Percentiles rank a stretch among this genome's conserved stretches.
Conservation (phyloP, 805 yeast genomes). For the Metschnikowia colocasiae region DNA sequence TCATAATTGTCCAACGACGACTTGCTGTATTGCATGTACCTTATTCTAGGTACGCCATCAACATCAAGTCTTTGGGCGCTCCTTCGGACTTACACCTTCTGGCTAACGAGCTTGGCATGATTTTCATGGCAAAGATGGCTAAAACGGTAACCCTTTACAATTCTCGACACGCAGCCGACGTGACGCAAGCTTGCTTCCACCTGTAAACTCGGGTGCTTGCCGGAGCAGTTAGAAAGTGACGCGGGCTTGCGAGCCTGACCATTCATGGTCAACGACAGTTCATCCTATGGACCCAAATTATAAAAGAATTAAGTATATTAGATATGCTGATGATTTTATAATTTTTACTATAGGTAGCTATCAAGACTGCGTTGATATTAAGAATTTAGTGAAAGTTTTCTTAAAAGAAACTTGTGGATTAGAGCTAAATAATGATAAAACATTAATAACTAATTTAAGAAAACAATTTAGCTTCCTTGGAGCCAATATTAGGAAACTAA, state of each 20-base stretch:
- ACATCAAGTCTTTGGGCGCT: conserved; percentile 11
- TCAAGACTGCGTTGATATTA: too few species aligned
- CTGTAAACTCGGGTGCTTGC: conserved; percentile 43
- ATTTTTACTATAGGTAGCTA: too few species aligned
- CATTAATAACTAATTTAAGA: too few species aligned
- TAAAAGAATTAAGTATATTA: too few species aligned
- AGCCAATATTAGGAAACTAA: too few species aligned
- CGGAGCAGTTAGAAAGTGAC: conserved; percentile 34
- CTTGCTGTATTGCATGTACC: conserved; percentile 54
- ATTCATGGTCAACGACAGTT: conserved; percentile 8
- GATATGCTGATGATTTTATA: too few species aligned
- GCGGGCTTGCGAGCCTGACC: conserved; percentile 24
- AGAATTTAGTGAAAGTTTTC: too few species aligned
- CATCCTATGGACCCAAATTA: too few species aligned
- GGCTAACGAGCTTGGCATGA: conserved; percentile 50
- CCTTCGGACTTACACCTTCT: conserved; percentile 13
- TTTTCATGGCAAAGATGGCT: conserved; percentile 73
- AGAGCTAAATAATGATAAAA: too few species aligned
- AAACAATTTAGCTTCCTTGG: too few species aligned
- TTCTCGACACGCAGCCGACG: conserved; percentile 94
- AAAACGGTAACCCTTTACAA: conserved; percentile 87
- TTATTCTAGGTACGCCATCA: conserved; percentile 49
- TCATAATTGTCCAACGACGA: conserved; percentile 62
- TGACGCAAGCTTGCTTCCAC: conserved; percentile 81
- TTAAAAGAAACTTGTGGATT: too few species aligned